A percentile compares a stretch with the other conserved stretches of the same genome.
Conservation (phyloP, 2,329 filamentous ascomycete genomes). For the Zarea fungicola region DNA sequence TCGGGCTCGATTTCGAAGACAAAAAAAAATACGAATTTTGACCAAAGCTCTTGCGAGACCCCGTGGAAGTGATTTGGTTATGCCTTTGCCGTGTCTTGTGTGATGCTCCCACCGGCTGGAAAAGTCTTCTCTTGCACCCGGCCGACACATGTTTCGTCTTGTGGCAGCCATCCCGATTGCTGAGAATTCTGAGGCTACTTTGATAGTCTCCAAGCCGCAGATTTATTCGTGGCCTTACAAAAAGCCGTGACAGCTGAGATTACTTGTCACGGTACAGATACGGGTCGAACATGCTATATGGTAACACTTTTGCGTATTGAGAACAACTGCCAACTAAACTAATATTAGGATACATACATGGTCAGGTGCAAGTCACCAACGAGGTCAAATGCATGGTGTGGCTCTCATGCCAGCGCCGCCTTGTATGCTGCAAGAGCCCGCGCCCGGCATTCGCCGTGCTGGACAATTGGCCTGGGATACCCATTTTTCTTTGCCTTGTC, state of each 20-base stretch:
- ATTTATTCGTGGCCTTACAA: conserved; percentile 51
- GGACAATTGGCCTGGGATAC: conserved; percentile 71
- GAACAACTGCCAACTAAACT: too few relatives aligned
- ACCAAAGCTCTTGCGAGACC: conserved; percentile 16
- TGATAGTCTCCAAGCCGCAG: conserved; percentile 56
- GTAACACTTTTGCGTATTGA: too few relatives aligned
- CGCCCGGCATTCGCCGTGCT: conserved; percentile 65
- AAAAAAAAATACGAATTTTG: conserved; percentile 28
- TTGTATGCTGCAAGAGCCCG: conserved; percentile 68
- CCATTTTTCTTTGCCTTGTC: conserved; percentile 57
- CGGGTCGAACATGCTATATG: conserved; percentile 54
- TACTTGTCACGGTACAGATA: conserved; percentile 59
- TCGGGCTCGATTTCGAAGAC: conserved; percentile 40
- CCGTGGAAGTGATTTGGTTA: conserved; percentile 20
- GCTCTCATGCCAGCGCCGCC: conserved; percentile 24
- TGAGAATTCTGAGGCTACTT: conserved; percentile 52
- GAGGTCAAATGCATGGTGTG: too few relatives aligned
- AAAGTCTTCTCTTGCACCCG: too few relatives aligned
- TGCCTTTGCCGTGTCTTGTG: conserved; percentile 25
- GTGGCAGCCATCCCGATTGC: conserved; percentile 32
- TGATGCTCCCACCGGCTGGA: conserved; percentile 38
- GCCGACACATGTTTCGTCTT: conserved; percentile 16
- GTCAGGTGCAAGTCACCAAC: too few relatives aligned
- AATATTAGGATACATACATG: too few relatives aligned
- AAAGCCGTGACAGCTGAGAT: conserved; percentile 55